These are phyloP conservation scores for Penicillium sp. DNA, from an alignment of 2,329 filamentous ascomycete species.

Conservation along the genomic window DNA sequence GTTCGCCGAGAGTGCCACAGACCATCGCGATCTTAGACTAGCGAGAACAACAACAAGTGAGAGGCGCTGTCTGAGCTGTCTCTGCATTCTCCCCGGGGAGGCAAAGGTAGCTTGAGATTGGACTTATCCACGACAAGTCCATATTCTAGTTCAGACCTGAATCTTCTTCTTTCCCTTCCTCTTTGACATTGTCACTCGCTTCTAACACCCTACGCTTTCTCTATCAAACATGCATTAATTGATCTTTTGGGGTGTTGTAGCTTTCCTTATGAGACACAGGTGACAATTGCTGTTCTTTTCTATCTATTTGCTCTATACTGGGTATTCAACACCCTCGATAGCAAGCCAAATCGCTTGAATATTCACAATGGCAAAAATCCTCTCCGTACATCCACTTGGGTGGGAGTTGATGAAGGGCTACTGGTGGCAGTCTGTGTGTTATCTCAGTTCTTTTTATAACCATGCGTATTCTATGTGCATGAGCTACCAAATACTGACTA, in stretches of 20 bases:
- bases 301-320: background rate
- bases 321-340: background rate
- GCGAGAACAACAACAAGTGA: slow-evolving; percentile 16
- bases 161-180: background rate
- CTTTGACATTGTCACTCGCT: slow-evolving; percentile 1
- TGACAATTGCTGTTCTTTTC: slow-evolving; percentile 4
- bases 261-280: background rate
- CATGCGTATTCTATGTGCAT: background rate
- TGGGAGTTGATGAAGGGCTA: slow-evolving; percentile 36
- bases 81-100: slow-evolving; percentile 1
- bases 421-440: slow-evolving; percentile 45
- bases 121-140: slow-evolving; percentile 1
- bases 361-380: slow-evolving; percentile 28
- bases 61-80: slow-evolving; percentile 2
- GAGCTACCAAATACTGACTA: slow-evolving; percentile 12
- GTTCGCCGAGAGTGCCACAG: slow-evolving; percentile 5
- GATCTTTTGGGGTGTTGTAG: background rate
- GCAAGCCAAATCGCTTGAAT: background rate
- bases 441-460: slow-evolving; percentile 6
- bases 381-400: slow-evolving; percentile 28
- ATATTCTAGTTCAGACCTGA: background rate
- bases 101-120: slow-evolving; percentile 3
- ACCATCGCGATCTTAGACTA: background rate
- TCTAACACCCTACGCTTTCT: background rate
- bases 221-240: background rate